Percentiles rank a stretch among this genome's conserved stretches.
These are phyloP conservation scores for Pseudogymnoascus destructans DNA, from an alignment of 2,329 filamentous ascomycete genomes.

Conservation along the genomic window DNA sequence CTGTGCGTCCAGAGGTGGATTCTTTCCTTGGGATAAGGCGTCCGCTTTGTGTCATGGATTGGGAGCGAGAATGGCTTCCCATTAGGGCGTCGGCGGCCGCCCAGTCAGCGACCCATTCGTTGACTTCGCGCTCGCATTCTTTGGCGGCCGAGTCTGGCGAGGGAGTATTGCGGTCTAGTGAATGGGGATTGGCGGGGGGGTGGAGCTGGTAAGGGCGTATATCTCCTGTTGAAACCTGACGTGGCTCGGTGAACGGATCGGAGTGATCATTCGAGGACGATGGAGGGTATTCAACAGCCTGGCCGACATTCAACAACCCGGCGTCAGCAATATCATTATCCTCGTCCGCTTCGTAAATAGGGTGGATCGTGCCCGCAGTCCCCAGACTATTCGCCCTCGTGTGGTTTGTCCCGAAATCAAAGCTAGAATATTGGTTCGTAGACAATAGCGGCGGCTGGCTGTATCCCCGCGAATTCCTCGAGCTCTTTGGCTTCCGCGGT, in stretches of 20 bases:
- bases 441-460: conserved; percentile 27
- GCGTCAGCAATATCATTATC: conserved; percentile 13
- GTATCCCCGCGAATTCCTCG: conserved; percentile 24
- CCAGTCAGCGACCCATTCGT: conserved; percentile 28
- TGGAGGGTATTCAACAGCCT: background rate
- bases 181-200: conserved; percentile 22
- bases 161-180: conserved; percentile 12
- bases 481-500: conserved; percentile 26
- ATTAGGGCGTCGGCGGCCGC: conserved; percentile 25
- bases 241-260: conserved; percentile 10
- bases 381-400: conserved; percentile 33
- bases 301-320: conserved; percentile 11
- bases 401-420: conserved; percentile 29
- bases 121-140: conserved; percentile 24
- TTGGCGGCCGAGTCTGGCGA: conserved; percentile 16
- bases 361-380: conserved; percentile 42
- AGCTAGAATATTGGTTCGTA: conserved; percentile 20
- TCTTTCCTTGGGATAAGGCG: conserved; percentile 23
- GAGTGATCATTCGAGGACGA: conserved; percentile 12
- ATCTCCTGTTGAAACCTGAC: conserved; percentile 12
- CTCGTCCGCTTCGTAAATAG: conserved; percentile 48
- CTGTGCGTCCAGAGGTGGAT: conserved; percentile 21
- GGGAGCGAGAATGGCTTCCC: conserved; percentile 20
- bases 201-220: conserved; percentile 7
- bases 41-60: conserved; percentile 18